A percentile compares a stretch with the other conserved stretches of the same genome.
Evolutionary conservation across 495 filamentous ascomycete species (phyloP).

Genomic region (Tuber indicum): DNA sequence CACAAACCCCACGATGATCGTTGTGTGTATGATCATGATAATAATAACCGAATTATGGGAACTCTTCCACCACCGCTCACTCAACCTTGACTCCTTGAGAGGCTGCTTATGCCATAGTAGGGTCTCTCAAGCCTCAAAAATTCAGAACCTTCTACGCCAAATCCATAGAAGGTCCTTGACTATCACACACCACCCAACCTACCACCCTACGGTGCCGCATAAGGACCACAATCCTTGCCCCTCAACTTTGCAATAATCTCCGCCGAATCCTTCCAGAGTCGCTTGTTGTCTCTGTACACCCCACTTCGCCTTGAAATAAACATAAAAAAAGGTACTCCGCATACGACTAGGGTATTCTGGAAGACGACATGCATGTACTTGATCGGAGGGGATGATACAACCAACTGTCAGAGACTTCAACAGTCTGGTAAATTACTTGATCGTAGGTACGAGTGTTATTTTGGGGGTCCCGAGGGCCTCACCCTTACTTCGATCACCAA

Average conservation of each 20-base stretch:
- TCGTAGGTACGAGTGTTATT: background rate
- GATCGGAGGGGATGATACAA: conserved; percentile 1
- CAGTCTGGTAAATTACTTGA: background rate
- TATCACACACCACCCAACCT: background rate
- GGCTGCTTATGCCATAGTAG: background rate
- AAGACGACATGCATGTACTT: conserved; percentile 3
- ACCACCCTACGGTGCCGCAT: background rate
- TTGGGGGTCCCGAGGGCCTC: background rate
- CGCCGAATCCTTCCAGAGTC: background rate
- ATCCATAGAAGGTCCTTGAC: background rate
- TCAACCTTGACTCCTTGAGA: background rate
- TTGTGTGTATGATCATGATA: background rate
- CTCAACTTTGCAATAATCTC: background rate
- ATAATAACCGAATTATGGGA: background rate
- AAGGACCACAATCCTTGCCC: background rate
- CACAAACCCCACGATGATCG: background rate
- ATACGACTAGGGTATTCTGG: background rate
- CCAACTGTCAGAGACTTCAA: background rate
- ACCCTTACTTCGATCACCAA: background rate
- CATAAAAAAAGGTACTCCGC: conserved; percentile 2
- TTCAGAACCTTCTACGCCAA: background rate
- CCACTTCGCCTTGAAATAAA: background rate
- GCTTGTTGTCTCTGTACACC: background rate
- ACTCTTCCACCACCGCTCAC: background rate
- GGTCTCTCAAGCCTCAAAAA: background rate